phyloP scores from a whole-genome alignment of 257 asterid genomes.

The Lycium barbarum region DNA sequence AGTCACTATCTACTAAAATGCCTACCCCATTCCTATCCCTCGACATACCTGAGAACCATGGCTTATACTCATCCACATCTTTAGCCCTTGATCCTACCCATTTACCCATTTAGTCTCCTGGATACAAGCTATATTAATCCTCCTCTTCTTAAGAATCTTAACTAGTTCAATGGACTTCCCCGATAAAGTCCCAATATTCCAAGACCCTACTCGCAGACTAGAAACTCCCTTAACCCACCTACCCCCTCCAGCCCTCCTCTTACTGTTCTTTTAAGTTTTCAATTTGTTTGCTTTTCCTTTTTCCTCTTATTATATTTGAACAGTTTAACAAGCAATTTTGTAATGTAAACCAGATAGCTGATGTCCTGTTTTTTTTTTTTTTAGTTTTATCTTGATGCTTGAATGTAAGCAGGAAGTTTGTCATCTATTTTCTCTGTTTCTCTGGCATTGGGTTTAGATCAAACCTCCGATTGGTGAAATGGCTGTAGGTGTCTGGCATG shows the following conservation, averaged over 20 bases:
- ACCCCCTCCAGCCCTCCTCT: neutral
- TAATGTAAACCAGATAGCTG: neutral
- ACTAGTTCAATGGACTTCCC: too few species aligned
- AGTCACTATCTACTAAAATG: too few species aligned
- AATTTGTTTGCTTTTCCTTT: neutral
- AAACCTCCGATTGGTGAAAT: neutral
- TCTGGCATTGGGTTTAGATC: neutral
- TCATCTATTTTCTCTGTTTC: neutral
- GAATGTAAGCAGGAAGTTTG: neutral
- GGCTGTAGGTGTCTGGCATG: conserved; percentile 3
- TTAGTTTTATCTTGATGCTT: neutral
- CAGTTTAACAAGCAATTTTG: neutral
- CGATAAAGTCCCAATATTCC: too few species aligned
- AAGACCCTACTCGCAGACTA: too few species aligned
- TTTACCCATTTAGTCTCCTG: too few species aligned
- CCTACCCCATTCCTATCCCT: too few species aligned
- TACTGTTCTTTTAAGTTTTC: neutral
- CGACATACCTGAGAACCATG: too few species aligned
- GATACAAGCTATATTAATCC: too few species aligned
- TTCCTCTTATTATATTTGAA: neutral
- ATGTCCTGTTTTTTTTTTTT: neutral
- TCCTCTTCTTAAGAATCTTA: too few species aligned
- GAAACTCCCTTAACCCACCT: too few species aligned
- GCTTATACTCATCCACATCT: too few species aligned
- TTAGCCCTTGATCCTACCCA: too few species aligned